A percentile compares a stretch with the other conserved stretches of the same genome.
These are phyloP conservation scores for Phaeotremella fagi DNA, from an alignment of 768 basidiomycete species.

Conservation along the genomic window DNA sequence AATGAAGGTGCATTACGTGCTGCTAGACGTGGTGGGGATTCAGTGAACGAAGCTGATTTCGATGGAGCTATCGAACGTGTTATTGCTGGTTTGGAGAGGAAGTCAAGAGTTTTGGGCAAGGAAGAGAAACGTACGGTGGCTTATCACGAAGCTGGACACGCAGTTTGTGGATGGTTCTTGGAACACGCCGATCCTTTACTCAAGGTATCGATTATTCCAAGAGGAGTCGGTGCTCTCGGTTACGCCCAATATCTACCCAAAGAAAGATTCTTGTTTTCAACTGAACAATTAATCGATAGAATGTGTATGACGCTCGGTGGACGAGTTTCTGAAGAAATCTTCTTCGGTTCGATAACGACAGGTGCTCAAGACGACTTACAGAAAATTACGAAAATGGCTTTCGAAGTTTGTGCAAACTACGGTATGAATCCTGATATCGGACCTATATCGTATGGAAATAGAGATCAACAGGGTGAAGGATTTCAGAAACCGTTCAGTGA, in stretches of 20 bases:
- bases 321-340: constrained; percentile 96
- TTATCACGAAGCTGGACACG: constrained; percentile 98
- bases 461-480: constrained; percentile 71
- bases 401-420: constrained; percentile 84
- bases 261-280: constrained; percentile 90
- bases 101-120: constrained; percentile 82
- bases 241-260: constrained; percentile 98
- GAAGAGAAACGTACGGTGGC: constrained; percentile 99
- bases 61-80: constrained; percentile 97
- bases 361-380: constrained; percentile 97
- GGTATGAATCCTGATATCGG: constrained; percentile 95
- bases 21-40: constrained; percentile 75
- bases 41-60: constrained; percentile 77
- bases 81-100: constrained; percentile 92
- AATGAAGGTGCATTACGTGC: constrained; percentile 96
- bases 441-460: constrained; percentile 92
- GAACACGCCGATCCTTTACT: constrained; percentile 94
- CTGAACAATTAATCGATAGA: constrained; percentile 86
- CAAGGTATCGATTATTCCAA: constrained; percentile 97
- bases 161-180: constrained; percentile 96
- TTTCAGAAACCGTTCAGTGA: constrained; percentile 99
- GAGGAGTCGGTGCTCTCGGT: constrained; percentile 89
- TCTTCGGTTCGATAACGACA: constrained; percentile 90
- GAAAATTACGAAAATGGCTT: constrained; percentile 97
- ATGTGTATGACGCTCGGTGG: constrained; percentile 99